Percentiles rank a stretch among this genome's conserved stretches.
These are phyloP conservation scores for Populus nigra DNA, from an alignment of 345 rosid species.

Conservation along the genomic window DNA sequence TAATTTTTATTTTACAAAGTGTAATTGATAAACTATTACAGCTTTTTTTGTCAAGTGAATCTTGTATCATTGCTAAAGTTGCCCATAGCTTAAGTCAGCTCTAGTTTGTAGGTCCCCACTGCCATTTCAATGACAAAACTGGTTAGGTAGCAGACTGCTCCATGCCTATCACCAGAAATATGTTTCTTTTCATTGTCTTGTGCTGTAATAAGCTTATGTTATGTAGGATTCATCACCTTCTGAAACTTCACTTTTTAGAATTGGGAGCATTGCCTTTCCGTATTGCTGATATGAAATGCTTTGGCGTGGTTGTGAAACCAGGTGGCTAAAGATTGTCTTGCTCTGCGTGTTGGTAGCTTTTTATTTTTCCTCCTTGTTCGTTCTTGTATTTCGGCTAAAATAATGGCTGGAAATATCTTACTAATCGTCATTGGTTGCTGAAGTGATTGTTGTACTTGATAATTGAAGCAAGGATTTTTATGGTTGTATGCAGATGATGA, in stretches of 20 bases:
- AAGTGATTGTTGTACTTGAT: neutral
- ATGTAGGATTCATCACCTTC: neutral
- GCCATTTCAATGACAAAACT: neutral
- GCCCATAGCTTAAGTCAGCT: no score
- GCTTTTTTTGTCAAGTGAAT: no score
- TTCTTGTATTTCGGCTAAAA: neutral
- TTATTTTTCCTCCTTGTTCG: neutral
- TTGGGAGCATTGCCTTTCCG: neutral
- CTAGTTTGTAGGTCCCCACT: slow-evolving; percentile 7
- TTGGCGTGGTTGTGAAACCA: slow-evolving; percentile 13
- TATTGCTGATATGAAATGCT: slow-evolving; percentile 23
- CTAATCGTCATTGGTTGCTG: neutral
- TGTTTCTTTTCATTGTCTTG: neutral
- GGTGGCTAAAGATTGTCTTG: slow-evolving; percentile 15
- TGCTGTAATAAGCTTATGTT: neutral
- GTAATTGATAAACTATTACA: no score
- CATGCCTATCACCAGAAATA: neutral
- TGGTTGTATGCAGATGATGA: slow-evolving; percentile 53
- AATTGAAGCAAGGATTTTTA: neutral
- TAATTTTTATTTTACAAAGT: no score
- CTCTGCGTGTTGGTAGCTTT: slow-evolving; percentile 3
- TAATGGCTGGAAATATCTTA: neutral
- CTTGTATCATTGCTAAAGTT: no score
- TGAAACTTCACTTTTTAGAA: neutral
- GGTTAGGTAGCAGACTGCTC: neutral